Evolutionary conservation across 2,329 filamentous ascomycete species (phyloP).

Genomic region (Neonectria magnoliae): DNA sequence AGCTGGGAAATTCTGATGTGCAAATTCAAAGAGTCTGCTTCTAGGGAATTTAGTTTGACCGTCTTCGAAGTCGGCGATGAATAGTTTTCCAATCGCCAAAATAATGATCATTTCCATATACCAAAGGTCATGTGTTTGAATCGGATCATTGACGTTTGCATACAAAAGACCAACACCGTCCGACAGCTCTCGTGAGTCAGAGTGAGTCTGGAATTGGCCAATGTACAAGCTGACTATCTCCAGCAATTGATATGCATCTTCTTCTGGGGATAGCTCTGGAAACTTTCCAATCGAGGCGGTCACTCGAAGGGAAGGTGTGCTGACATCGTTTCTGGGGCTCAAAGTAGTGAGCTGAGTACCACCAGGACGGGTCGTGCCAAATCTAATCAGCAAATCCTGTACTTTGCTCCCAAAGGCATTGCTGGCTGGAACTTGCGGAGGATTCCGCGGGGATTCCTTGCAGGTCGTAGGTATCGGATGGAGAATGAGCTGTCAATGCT

Average conservation of each 20-base stretch:
- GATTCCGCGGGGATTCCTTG: background rate
- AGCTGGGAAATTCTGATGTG: conserved; percentile 1
- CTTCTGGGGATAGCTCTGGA: background rate
- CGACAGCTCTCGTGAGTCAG: conserved; percentile 1
- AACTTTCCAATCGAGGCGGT: background rate
- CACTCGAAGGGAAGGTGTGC: background rate
- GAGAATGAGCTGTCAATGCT: background rate
- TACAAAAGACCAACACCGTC: conserved; percentile 2
- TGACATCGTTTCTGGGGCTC: background rate
- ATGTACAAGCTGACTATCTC: conserved; percentile 4
- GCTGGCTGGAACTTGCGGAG: background rate
- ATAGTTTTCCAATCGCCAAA: background rate
- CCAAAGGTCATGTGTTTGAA: background rate
- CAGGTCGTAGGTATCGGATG: background rate
- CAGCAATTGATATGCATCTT: background rate
- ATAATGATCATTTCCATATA: conserved; percentile 5
- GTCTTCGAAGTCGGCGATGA: background rate
- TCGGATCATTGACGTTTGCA: background rate
- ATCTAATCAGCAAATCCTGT: conserved; percentile 4
- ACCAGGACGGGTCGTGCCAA: background rate
- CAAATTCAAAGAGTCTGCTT: background rate
- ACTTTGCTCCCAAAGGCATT: conserved; percentile 4
- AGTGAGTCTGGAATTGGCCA: conserved; percentile 5
- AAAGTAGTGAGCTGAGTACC: background rate
- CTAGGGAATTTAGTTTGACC: background rate